Evolutionary conservation across 805 yeast species (phyloP).

Genomic region (Schizosaccharomyces cryophilus): DNA sequence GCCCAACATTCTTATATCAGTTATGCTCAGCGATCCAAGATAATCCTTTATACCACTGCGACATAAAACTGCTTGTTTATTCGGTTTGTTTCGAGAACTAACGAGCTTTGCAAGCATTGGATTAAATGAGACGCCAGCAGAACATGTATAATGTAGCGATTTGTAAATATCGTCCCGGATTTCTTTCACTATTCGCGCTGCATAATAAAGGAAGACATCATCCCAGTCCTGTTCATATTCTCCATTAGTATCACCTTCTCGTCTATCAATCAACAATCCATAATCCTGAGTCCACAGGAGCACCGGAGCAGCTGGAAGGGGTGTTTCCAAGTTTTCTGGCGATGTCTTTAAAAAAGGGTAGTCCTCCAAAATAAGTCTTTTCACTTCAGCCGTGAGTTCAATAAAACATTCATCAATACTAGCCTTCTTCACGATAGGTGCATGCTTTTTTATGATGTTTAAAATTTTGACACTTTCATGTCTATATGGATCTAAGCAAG

Average conservation of each 20-base stretch:
- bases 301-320: constrained; percentile 25
- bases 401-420: constrained; percentile 85
- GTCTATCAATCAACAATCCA: constrained; percentile 7
- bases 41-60: constrained; percentile 26
- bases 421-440: constrained; percentile 66
- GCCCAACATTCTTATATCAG: constrained; percentile 75
- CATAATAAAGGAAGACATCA: constrained; percentile 45
- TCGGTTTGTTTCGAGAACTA: constrained; percentile 64
- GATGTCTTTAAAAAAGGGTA: constrained; percentile 23
- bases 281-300: not conserved
- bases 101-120: constrained; percentile 70
- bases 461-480: constrained; percentile 64
- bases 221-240: constrained; percentile 41
- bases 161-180: constrained; percentile 29
- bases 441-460: constrained; percentile 28
- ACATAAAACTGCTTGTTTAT: constrained; percentile 46
- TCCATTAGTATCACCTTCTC: constrained; percentile 8
- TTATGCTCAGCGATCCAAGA: constrained; percentile 33
- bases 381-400: constrained; percentile 51
- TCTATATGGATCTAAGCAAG: constrained; percentile 74
- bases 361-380: constrained; percentile 17
- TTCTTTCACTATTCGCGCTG: constrained; percentile 30
- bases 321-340: constrained; percentile 7
- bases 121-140: constrained; percentile 62
- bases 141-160: constrained; percentile 56